These are phyloP conservation scores for Striga hermonthica DNA, from an alignment of 305 asterid species.

Conservation along the genomic window DNA sequence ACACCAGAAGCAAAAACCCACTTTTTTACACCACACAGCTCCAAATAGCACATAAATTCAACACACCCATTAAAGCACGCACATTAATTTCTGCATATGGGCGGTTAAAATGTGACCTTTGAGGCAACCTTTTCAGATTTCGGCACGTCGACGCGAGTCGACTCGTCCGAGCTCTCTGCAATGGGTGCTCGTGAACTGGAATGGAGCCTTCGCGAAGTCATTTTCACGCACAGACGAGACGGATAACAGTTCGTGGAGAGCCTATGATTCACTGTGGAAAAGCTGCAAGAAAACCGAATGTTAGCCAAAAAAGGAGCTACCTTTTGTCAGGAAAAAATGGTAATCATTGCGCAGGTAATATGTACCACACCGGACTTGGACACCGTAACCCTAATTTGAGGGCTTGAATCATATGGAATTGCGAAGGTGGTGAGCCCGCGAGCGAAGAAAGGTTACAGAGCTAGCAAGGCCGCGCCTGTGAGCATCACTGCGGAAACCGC, in stretches of 20 bases:
- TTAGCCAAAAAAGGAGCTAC: conserved; percentile 10
- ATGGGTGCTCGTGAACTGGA: conserved; percentile 39
- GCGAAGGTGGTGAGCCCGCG: not conserved
- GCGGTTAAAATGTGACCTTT: conserved; percentile 23
- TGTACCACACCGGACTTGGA: conserved; percentile 40
- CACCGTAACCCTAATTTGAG: conserved; percentile 40
- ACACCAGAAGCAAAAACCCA: conserved; percentile 23
- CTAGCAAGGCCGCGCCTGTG: conserved; percentile 23
- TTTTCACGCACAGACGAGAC: conserved; percentile 35
- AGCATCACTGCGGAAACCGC: conserved; percentile 28
- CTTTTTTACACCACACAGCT: conserved; percentile 24
- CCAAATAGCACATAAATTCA: conserved; percentile 17
- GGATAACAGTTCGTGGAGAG: conserved; percentile 30
- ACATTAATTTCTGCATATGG: not conserved
- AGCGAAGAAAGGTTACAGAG: conserved; percentile 29
- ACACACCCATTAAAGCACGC: not conserved
- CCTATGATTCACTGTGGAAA: conserved; percentile 42
- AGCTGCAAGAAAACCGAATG: conserved; percentile 34
- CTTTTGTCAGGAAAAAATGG: not conserved
- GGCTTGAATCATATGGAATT: conserved; percentile 43
- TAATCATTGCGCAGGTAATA: not conserved
- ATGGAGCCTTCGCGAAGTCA: conserved; percentile 47
- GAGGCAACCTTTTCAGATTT: not conserved
- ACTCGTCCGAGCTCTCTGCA: conserved; percentile 34
- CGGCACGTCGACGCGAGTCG: not conserved